Evolutionary conservation across 768 basidiomycete genomes (phyloP).

Genomic region (Termitomyces titanicus): DNA sequence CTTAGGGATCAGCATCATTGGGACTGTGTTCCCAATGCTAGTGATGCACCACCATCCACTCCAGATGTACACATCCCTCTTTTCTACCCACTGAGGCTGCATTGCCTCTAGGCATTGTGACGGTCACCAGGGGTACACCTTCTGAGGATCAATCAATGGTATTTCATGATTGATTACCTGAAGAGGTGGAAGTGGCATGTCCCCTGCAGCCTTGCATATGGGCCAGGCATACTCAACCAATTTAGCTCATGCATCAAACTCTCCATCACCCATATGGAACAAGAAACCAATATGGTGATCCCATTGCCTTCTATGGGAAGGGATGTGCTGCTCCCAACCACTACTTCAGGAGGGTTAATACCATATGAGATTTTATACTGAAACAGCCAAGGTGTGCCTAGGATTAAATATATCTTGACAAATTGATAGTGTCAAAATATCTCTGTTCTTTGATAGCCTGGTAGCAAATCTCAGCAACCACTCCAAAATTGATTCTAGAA

Average conservation of each 20-base stretch:
- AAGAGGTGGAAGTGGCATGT: slow-evolving; percentile 33
- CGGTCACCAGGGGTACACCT: slow-evolving; percentile 29
- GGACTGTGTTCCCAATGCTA: slow-evolving; percentile 28
- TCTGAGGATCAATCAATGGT: slow-evolving; percentile 26
- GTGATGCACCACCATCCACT: slow-evolving; percentile 27
- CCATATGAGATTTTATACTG: slow-evolving; percentile 27
- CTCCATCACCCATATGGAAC: slow-evolving; percentile 7
- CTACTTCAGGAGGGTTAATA: slow-evolving; percentile 17
- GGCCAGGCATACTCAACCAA: slow-evolving; percentile 9
- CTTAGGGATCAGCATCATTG: slow-evolving; percentile 29
- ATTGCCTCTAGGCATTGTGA: slow-evolving; percentile 36
- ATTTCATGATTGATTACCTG: slow-evolving; percentile 22
- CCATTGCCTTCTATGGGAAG: slow-evolving; percentile 11
- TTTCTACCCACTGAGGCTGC: slow-evolving; percentile 24
- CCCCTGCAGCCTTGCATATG: slow-evolving; percentile 1
- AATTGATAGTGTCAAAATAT: slow-evolving; percentile 34
- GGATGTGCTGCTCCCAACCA: background rate
- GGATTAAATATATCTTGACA: slow-evolving; percentile 34
- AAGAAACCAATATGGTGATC: slow-evolving; percentile 3
- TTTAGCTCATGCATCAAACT: slow-evolving; percentile 11
- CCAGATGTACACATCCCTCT: slow-evolving; percentile 24
- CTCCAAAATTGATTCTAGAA: slow-evolving; percentile 4
- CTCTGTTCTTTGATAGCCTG: slow-evolving; percentile 7
- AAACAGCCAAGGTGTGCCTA: slow-evolving; percentile 32
- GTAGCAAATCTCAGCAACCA: background rate